These are phyloP conservation scores for Sarcomyxa edulis DNA, from an alignment of 768 basidiomycete genomes.

Conservation along the genomic window DNA sequence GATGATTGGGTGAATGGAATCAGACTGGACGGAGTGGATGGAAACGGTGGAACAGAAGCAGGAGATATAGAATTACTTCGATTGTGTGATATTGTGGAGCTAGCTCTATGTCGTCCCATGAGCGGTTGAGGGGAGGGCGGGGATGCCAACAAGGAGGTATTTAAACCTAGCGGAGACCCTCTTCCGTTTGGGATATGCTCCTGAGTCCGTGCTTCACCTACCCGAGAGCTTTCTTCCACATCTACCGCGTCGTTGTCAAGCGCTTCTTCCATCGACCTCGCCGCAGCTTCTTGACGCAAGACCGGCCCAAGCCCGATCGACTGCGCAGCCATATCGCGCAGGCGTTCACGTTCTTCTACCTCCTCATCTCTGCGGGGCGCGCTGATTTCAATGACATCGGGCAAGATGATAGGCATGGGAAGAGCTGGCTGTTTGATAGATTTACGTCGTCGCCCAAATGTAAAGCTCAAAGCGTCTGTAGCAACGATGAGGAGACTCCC, in stretches of 20 bases:
- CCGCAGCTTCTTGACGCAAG: conserved; percentile 34
- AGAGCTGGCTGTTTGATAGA: conserved; percentile 22
- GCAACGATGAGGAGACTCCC: conserved; percentile 48
- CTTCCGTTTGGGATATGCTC: neutral
- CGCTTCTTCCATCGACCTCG: conserved; percentile 27
- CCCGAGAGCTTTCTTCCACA: conserved; percentile 22
- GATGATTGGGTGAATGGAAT: conserved; percentile 46
- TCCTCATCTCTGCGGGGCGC: conserved; percentile 53
- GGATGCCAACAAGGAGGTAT: conserved; percentile 30
- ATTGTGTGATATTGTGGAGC: conserved; percentile 30
- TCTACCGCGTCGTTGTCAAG: conserved; percentile 14
- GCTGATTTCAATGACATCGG: conserved; percentile 72
- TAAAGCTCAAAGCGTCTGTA: conserved; percentile 45
- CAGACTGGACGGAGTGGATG: conserved; percentile 49
- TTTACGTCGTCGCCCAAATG: conserved; percentile 41
- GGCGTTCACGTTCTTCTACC: conserved; percentile 67
- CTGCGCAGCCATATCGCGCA: conserved; percentile 72
- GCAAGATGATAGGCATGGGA: conserved; percentile 42
- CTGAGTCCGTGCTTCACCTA: conserved; percentile 3
- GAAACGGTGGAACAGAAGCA: conserved; percentile 51
- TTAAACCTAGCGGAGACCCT: too few species aligned
- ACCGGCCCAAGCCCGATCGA: conserved; percentile 64
- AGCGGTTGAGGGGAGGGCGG: conserved; percentile 22
- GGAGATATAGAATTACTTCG: conserved; percentile 31
- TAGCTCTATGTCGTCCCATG: conserved; percentile 29